A percentile compares a stretch with the other conserved stretches of the same genome.
These are phyloP conservation scores for Juglanconis oblonga DNA, from an alignment of 2,329 filamentous ascomycete genomes.

Conservation along the genomic window DNA sequence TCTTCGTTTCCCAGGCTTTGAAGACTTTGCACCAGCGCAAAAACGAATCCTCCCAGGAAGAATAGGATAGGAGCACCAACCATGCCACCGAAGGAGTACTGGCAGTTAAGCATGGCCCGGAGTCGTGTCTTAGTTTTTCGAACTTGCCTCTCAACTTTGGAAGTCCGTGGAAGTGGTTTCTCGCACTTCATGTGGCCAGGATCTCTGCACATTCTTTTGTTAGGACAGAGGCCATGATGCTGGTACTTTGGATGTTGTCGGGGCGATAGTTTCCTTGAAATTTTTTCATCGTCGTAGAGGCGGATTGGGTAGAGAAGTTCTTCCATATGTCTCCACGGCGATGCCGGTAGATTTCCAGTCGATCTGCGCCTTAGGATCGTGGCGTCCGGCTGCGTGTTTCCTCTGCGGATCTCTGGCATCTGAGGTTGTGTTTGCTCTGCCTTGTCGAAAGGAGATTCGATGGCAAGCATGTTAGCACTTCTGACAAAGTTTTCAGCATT, in stretches of 20 bases:
- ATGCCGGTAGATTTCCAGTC: slow-evolving; percentile 13
- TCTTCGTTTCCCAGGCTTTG: slow-evolving; percentile 22
- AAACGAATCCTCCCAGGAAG: slow-evolving; percentile 27
- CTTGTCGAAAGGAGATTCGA: no score
- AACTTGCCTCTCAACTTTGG: slow-evolving; percentile 9
- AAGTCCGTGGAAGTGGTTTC: slow-evolving; percentile 10
- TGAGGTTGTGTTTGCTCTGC: no score
- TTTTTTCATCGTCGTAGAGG: slow-evolving; percentile 20
- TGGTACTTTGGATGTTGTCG: slow-evolving; percentile 19
- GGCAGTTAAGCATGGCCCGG: slow-evolving; percentile 24
- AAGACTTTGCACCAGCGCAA: slow-evolving; percentile 22
- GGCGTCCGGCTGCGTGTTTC: neutral
- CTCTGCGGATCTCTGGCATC: no score
- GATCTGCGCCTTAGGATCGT: neutral
- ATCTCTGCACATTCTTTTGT: neutral
- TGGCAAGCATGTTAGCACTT: no score
- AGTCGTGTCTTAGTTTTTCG: slow-evolving; percentile 21
- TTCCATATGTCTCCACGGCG: slow-evolving; percentile 27
- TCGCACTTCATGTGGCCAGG: slow-evolving; percentile 5
- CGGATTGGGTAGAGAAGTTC: slow-evolving; percentile 21
- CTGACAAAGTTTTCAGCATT: no score
- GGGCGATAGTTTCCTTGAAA: slow-evolving; percentile 16
- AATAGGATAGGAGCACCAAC: slow-evolving; percentile 27
- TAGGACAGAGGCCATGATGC: neutral
- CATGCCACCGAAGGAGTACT: slow-evolving; percentile 25